These are phyloP conservation scores for Physocladia obscura DNA, from an alignment of 192 early-diverging fungal genomes.

Conservation along the genomic window DNA sequence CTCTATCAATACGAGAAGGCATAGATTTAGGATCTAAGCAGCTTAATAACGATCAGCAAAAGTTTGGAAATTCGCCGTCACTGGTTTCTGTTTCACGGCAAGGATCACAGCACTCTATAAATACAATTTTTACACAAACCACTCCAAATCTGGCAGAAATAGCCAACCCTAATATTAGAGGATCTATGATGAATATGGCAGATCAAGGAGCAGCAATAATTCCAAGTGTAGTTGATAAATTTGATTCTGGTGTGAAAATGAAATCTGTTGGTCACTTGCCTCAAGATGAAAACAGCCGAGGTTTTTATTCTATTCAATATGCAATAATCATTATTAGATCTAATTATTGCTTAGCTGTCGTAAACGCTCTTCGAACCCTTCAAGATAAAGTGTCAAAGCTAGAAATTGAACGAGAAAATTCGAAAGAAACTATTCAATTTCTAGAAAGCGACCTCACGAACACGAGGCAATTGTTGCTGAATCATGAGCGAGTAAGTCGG, in stretches of 20 bases:
- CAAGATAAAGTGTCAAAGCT: constrained; percentile 47
- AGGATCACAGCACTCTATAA: background rate
- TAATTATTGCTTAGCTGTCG: constrained; percentile 22
- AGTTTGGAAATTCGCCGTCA: too few species aligned
- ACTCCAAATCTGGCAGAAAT: constrained; percentile 27
- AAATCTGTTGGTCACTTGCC: constrained; percentile 12
- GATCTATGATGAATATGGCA: constrained; percentile 11
- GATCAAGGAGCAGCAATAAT: constrained; percentile 30
- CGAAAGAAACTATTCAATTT: constrained; percentile 36
- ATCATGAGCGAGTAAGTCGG: constrained; percentile 23
- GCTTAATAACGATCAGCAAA: too few species aligned
- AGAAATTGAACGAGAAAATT: constrained; percentile 44
- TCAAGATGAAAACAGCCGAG: constrained; percentile 22
- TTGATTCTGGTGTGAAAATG: constrained; percentile 4
- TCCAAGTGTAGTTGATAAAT: constrained; percentile 28
- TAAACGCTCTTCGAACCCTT: constrained; percentile 48
- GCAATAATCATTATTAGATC: background rate
- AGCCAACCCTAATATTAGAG: constrained; percentile 15
- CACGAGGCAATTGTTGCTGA: constrained; percentile 20
- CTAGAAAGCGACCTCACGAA: constrained; percentile 41
- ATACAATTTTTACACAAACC: background rate
- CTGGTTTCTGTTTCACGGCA: constrained; percentile 9
- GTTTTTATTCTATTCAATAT: background rate
- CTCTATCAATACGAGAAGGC: too few species aligned
- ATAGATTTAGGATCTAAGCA: too few species aligned